Evolutionary conservation across 1,284 basidiomycete species (phyloP).

Genomic region (Salmacisia buchloeana): DNA sequence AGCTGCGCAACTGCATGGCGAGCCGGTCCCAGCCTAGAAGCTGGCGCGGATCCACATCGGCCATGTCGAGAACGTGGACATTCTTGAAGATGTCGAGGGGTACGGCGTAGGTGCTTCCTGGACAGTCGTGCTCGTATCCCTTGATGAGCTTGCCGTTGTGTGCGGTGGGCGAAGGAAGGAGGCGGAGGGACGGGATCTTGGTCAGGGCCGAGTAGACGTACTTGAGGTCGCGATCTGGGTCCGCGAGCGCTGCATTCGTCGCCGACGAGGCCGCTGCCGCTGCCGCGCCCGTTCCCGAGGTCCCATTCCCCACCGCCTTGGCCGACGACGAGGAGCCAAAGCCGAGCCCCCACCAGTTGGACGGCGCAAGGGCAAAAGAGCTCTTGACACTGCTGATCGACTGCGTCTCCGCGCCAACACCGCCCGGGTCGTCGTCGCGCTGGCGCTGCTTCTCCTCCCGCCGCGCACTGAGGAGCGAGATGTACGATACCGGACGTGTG

Average conservation of each 20-base stretch:
- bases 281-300: neutral
- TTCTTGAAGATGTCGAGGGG: conserved; percentile 80
- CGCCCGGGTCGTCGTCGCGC: neutral
- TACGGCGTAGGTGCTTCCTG: conserved; percentile 67
- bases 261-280: neutral
- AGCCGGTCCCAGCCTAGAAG: conserved; percentile 80
- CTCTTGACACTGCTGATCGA: conserved; percentile 72
- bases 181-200: conserved; percentile 67
- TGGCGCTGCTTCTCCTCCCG: conserved; percentile 9
- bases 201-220: conserved; percentile 82
- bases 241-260: conserved; percentile 50
- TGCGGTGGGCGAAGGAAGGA: conserved; percentile 56
- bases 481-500: conserved; percentile 58
- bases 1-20: conserved; percentile 64
- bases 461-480: conserved; percentile 24
- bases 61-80: conserved; percentile 66
- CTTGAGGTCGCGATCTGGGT: conserved; percentile 63
- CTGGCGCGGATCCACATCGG: conserved; percentile 73
- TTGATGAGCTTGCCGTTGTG: conserved; percentile 56
- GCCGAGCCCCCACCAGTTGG: conserved; percentile 55
- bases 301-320: neutral
- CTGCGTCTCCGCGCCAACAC: conserved; percentile 58
- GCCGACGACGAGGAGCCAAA: neutral
- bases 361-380: conserved; percentile 70
- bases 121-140: conserved; percentile 63